phyloP scores from a whole-genome alignment of 768 basidiomycete species.

The Rhodotorula graminis region DNA sequence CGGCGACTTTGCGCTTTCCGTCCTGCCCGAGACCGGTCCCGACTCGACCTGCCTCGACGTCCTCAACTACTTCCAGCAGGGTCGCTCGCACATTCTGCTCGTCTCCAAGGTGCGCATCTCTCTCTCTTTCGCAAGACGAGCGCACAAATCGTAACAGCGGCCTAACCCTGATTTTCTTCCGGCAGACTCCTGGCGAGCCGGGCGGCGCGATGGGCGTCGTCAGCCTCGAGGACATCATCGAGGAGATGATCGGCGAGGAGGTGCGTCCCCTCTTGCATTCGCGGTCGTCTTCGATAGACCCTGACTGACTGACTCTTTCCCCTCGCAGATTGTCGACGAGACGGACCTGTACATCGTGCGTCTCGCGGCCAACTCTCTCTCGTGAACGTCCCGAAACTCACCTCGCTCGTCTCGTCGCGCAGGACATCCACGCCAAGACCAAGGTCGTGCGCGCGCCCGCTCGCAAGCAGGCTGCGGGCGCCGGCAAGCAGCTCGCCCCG shows the following conservation, averaged over 20 bases:
- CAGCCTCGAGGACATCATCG: slow-evolving; percentile 54
- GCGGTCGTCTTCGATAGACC: too few species aligned
- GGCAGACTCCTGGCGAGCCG: slow-evolving; percentile 62
- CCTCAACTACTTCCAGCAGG: slow-evolving; percentile 83
- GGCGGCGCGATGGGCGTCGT: slow-evolving; percentile 88
- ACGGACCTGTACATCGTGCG: slow-evolving; percentile 35
- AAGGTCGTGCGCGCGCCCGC: slow-evolving; percentile 40
- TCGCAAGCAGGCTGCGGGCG: slow-evolving; percentile 26
- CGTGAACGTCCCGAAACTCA: too few species aligned
- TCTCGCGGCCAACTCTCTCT: too few species aligned
- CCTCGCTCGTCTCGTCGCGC: too few species aligned
- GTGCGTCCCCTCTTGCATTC: slow-evolving; percentile 50
- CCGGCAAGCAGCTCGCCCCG: slow-evolving; percentile 37
- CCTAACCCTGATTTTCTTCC: too few species aligned
- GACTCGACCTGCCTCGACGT: slow-evolving; percentile 92
- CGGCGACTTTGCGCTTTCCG: slow-evolving; percentile 67
- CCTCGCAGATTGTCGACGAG: slow-evolving; percentile 39
- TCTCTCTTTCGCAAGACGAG: too few species aligned
- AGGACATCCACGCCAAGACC: slow-evolving; percentile 42
- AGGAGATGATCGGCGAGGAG: slow-evolving; percentile 91
- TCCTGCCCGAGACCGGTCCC: slow-evolving; percentile 82
- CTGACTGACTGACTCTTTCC: neutral
- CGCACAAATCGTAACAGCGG: too few species aligned
- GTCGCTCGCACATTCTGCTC: slow-evolving; percentile 83
- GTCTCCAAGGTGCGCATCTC: slow-evolving; percentile 57